Percentiles rank a stretch among this genome's conserved stretches.
phyloP scores from a whole-genome alignment of 768 basidiomycete species.

The Nidularia pulvinata region DNA sequence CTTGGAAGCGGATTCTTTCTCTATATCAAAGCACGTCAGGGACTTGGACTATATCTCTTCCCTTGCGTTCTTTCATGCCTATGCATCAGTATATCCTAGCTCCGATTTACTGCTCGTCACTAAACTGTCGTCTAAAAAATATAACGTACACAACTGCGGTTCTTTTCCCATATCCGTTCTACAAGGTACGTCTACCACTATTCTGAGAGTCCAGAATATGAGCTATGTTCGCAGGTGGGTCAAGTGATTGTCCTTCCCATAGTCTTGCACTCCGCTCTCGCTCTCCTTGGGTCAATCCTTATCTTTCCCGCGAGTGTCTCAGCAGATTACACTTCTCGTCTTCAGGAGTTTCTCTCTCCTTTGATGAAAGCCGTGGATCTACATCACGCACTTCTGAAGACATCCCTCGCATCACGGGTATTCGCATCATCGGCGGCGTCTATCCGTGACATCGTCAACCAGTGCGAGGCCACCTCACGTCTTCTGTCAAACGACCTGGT shows the following conservation, averaged over 20 bases:
- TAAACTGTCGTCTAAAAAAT: conserved; percentile 30
- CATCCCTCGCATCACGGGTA: conserved; percentile 31
- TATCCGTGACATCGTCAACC: conserved; percentile 27
- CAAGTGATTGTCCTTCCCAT: conserved; percentile 54
- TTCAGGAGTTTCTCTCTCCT: conserved; percentile 47
- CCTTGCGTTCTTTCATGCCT: conserved; percentile 61
- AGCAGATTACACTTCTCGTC: conserved; percentile 49
- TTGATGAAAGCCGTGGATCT: conserved; percentile 40
- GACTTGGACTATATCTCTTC: conserved; percentile 64
- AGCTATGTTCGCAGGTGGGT: conserved; percentile 30
- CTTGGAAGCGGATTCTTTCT: conserved; percentile 55
- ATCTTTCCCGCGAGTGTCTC: conserved; percentile 70
- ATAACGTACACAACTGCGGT: conserved; percentile 56
- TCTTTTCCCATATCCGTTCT: conserved; percentile 68
- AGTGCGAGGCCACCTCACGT: conserved; percentile 48
- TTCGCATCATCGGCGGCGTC: conserved; percentile 28
- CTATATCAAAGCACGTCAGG: conserved; percentile 56
- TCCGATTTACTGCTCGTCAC: background rate
- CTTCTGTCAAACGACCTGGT: conserved; percentile 62
- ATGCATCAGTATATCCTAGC: conserved; percentile 40
- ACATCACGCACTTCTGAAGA: conserved; percentile 41
- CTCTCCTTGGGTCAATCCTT: conserved; percentile 47
- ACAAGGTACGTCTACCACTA: conserved; percentile 15
- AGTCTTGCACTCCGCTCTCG: conserved; percentile 54
- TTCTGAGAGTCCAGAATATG: too few relatives aligned